Base-by-base conservation (phyloP, 2,329 filamentous ascomycete species). In the Thermothelomyces thermophilus region DNA sequence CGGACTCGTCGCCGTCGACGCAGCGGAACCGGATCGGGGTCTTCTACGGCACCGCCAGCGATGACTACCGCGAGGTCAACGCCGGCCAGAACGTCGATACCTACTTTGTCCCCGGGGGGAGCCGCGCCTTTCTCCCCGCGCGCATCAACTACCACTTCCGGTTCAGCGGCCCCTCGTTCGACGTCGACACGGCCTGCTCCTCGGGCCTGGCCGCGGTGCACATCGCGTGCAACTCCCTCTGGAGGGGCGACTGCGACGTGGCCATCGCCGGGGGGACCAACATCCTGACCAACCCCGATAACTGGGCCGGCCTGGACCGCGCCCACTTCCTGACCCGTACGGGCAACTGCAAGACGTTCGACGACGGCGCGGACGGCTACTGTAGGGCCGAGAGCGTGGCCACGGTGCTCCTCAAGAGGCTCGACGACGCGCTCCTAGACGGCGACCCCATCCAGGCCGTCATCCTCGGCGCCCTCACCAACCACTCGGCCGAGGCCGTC, bases 31-130 rank as follows among this genome's bases (percentile, higher is more conserved):
- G 73, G 0, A 80, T 90, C 28, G 86, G 85, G 26, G 83, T 82
- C 0, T 90, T 86, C 60, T 89, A 87, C 53, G 86, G 86, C 20
- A 80, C 85, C 60, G 85, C 86, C 1, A 86, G 82, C 42, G 83
- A 90, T 53, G 87, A 90, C 62, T 90, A 83, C 76, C 76, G 82
- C 68, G 86, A 90, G 62, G 76, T 86, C 50, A 90, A 90, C 62
- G 79, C 77, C 13, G 78, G 78, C 0, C 82, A 90, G 61, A 80
- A 86, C 4, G 70, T 80, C n/a, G 71, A 73, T 48, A 78, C 75
- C 0, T 79, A 80, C 58, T 76, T 66, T 56, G 74, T 80, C 41
- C 72, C 76, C 0, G 75, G 75, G 16, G 70, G 70, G 26, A 63
- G 65, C 5, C 66, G 77, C 16, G 76, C 75, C 0, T 81, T 81